Evolutionary conservation across 169 alveolate species (phyloP).

Genomic region (Babesia microti): DNA sequence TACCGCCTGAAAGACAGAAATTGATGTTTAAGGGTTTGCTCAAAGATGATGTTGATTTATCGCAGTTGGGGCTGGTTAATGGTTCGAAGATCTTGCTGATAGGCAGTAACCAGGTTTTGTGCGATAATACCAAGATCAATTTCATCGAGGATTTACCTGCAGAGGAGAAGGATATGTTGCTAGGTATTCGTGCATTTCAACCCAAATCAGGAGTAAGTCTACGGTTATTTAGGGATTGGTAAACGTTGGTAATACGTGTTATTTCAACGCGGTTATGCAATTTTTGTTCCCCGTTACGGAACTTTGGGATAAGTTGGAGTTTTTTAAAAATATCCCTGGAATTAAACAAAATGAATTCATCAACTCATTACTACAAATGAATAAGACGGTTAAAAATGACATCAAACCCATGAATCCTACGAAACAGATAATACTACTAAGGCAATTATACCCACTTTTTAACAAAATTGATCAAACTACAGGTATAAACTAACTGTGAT

Average conservation of each 20-base stretch:
- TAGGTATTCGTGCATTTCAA: constrained; percentile 66
- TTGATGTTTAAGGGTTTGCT: constrained; percentile 75
- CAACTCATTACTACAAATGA: no score
- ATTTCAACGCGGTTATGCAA: constrained; percentile 80
- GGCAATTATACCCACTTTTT: constrained; percentile 31
- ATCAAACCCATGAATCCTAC: no score
- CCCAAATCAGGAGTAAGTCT: constrained; percentile 66
- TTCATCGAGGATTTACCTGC: constrained; percentile 85
- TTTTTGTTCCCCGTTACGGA: constrained; percentile 64
- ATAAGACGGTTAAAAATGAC: no score
- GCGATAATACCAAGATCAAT: constrained; percentile 59
- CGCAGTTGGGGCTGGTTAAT: constrained; percentile 50
- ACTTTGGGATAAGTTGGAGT: constrained; percentile 47
- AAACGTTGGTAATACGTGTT: constrained; percentile 91
- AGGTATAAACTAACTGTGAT: constrained; percentile 6
- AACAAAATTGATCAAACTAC: constrained; percentile 37
- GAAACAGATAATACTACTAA: constrained; percentile 10
- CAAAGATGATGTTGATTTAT: constrained; percentile 66
- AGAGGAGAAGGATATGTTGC: constrained; percentile 77
- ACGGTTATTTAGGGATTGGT: constrained; percentile 69
- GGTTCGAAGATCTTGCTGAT: constrained; percentile 77
- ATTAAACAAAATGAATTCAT: no score
- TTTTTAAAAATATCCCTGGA: no score
- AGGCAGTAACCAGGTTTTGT: constrained; percentile 73
- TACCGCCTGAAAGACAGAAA: constrained; percentile 83